Conservation (phyloP, 192 early-diverging fungal species). For the Backusella morwellensis region DNA sequence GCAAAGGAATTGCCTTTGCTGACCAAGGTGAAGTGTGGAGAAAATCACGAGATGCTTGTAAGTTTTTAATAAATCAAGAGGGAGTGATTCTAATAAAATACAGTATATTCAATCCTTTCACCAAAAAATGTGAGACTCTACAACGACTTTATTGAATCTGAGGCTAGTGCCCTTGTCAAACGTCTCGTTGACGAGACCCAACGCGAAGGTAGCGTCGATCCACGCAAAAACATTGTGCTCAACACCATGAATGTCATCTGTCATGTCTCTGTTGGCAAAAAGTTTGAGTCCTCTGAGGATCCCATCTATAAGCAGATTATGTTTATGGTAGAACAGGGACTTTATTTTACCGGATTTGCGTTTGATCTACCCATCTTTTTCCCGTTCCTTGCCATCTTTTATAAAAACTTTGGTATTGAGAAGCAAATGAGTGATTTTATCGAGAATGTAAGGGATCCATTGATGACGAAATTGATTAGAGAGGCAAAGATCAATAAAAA, state of each 20-base stretch:
- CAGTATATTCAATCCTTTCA: not conserved
- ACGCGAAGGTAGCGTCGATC: not conserved
- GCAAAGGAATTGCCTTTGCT: not conserved
- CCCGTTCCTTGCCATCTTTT: not conserved
- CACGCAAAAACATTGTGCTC: not conserved
- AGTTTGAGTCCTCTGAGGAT: not conserved
- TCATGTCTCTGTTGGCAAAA: not conserved
- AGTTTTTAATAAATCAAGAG: not conserved
- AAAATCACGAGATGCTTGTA: not conserved
- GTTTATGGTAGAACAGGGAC: not conserved
- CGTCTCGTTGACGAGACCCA: not conserved
- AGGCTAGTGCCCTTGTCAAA: not conserved
- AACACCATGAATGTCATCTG: not conserved
- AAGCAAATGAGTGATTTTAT: not conserved
- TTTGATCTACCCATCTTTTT: not conserved
- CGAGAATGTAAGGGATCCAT: not conserved
- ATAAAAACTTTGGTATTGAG: not conserved
- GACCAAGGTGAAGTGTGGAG: not conserved
- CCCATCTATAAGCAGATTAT: not conserved
- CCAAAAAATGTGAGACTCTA: not conserved
- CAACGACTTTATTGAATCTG: not conserved
- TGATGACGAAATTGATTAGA: not conserved
- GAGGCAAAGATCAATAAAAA: not conserved
- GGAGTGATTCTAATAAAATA: not conserved
- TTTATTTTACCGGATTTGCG: not conserved